phyloP scores from a whole-genome alignment of 2,329 filamentous ascomycete genomes.

The Claviceps maximensis region DNA sequence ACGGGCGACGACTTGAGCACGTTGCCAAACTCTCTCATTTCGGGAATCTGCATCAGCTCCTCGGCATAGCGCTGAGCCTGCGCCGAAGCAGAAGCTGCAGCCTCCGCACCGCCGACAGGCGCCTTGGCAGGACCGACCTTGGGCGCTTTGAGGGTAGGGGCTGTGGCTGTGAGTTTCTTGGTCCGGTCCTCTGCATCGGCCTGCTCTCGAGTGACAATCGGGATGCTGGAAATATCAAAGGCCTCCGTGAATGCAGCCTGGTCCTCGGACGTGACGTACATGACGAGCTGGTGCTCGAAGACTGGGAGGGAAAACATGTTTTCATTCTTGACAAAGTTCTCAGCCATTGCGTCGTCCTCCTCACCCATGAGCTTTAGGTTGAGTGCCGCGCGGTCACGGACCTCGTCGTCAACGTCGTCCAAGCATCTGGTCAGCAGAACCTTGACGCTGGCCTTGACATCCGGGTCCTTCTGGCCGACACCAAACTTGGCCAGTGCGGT shows the following conservation, averaged over 20 bases:
- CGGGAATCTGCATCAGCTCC: slow-evolving; percentile 76
- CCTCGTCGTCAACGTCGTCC: slow-evolving; percentile 95
- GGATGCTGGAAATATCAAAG: slow-evolving; percentile 85
- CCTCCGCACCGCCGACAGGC: slow-evolving; percentile 55
- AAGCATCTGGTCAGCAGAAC: slow-evolving; percentile 87
- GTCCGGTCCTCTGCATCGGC: slow-evolving; percentile 91
- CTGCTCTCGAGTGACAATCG: slow-evolving; percentile 89
- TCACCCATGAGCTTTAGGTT: slow-evolving; percentile 88
- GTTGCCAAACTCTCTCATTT: slow-evolving; percentile 77
- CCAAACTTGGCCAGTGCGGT: slow-evolving; percentile 95
- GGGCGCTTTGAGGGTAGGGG: slow-evolving; percentile 87
- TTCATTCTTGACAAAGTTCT: slow-evolving; percentile 87
- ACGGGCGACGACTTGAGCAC: slow-evolving; percentile 82
- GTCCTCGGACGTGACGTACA: slow-evolving; percentile 91
- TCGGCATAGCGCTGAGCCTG: slow-evolving; percentile 80
- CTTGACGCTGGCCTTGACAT: slow-evolving; percentile 90
- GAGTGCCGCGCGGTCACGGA: slow-evolving; percentile 85
- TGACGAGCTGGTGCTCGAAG: slow-evolving; percentile 92
- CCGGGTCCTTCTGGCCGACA: slow-evolving; percentile 87
- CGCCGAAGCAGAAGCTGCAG: slow-evolving; percentile 61
- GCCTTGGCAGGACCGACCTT: slow-evolving; percentile 66
- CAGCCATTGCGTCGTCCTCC: slow-evolving; percentile 76
- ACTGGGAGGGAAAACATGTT: slow-evolving; percentile 90
- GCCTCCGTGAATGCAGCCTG: slow-evolving; percentile 71
- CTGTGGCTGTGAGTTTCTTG: slow-evolving; percentile 89